phyloP scores from a whole-genome alignment of 257 asterid genomes.

The Sherardia arvensis region DNA sequence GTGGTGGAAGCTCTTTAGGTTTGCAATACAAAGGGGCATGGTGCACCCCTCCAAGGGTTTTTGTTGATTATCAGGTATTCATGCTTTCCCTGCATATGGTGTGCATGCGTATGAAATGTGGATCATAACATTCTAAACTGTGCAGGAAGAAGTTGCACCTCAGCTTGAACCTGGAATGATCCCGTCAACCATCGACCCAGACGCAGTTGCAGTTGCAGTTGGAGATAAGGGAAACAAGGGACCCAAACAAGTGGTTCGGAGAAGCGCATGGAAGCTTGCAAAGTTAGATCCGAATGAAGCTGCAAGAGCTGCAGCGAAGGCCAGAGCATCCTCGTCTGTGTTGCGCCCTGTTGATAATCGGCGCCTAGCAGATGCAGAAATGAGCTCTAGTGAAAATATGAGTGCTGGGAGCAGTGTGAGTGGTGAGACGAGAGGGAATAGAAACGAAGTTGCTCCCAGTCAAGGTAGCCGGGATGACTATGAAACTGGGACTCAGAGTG shows the following conservation, averaged over 20 bases:
- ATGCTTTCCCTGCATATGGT: not conserved
- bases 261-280: constrained; percentile 97
- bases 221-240: constrained; percentile 53
- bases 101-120: not conserved
- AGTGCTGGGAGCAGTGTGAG: constrained; percentile 88
- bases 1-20: constrained; percentile 97
- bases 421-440: constrained; percentile 60
- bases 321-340: constrained; percentile 96
- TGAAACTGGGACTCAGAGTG: constrained; percentile 78
- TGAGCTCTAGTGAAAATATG: constrained; percentile 76
- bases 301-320: constrained; percentile 92
- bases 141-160: constrained; percentile 99
- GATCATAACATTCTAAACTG: not conserved
- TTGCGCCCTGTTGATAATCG: constrained; percentile 68
- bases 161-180: constrained; percentile 92
- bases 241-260: constrained; percentile 60
- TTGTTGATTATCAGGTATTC: constrained; percentile 88
- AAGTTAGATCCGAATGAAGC: constrained; percentile 88
- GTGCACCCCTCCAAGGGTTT: constrained; percentile 99
- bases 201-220: constrained; percentile 50
- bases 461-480: constrained; percentile 80
- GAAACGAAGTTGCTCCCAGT: constrained; percentile 61
- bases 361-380: constrained; percentile 57
- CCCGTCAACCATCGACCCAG: constrained; percentile 96
- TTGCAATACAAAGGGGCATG: constrained; percentile 98